Evolutionary conservation across 352 stramenopile species (phyloP).

Genomic region (Globisporangium cystogenes): DNA sequence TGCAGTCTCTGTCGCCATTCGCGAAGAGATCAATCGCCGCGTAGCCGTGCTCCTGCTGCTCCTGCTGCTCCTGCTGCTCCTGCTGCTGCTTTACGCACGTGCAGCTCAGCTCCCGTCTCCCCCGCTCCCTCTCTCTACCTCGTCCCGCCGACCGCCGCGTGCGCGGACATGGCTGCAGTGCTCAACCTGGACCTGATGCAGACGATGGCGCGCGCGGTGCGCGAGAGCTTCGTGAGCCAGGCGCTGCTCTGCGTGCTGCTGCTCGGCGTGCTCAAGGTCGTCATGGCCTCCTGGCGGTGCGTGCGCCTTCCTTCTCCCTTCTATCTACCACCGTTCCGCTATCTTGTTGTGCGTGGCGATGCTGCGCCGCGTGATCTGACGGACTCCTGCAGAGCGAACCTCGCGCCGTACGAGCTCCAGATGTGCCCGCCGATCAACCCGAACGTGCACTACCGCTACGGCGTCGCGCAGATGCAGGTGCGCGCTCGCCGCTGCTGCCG

Average conservation of each 20-base stretch:
- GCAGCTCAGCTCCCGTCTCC: neutral
- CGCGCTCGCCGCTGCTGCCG: neutral
- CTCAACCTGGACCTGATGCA: conserved; percentile 65
- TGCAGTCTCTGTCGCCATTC: too few species aligned
- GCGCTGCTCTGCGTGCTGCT: conserved; percentile 52
- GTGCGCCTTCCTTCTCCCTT: neutral
- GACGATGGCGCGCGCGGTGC: conserved; percentile 48
- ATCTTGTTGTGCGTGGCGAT: neutral
- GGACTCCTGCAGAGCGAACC: conserved; percentile 15
- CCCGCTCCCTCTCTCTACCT: neutral
- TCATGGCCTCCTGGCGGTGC: conserved; percentile 52
- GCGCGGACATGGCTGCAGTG: conserved; percentile 38
- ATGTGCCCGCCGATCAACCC: conserved; percentile 72
- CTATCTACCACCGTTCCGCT: neutral
- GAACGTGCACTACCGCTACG: conserved; percentile 76
- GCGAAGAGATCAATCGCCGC: neutral
- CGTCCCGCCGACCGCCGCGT: neutral
- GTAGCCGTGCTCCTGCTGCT: neutral
- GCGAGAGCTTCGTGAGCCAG: conserved; percentile 62
- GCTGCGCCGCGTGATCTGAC: neutral
- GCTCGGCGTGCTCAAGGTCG: conserved; percentile 49
- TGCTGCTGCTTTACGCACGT: too few species aligned
- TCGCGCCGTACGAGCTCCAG: conserved; percentile 64
- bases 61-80: neutral
- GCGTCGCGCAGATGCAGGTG: conserved; percentile 75